Conservation (phyloP, 768 basidiomycete species). For the Chlorophyllum brunneum region DNA sequence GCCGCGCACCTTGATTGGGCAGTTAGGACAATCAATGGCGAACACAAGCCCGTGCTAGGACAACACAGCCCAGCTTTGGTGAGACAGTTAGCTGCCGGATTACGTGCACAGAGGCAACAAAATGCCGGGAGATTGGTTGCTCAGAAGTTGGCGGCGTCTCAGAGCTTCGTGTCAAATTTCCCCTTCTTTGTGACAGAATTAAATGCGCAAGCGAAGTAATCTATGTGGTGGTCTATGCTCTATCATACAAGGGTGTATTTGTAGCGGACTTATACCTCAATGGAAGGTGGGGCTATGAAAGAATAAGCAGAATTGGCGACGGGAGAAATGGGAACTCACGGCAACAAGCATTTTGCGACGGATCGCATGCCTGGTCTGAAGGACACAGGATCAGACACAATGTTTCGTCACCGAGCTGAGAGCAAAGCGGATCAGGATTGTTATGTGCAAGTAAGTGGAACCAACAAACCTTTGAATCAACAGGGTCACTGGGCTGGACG, state of each 20-base stretch:
- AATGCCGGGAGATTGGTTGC: slow-evolving; percentile 49
- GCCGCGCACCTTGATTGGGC: slow-evolving; percentile 73
- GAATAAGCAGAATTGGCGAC: not conserved
- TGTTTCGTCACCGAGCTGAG: slow-evolving; percentile 49
- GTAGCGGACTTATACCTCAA: slow-evolving; percentile 35
- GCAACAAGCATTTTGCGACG: slow-evolving; percentile 72
- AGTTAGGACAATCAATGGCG: slow-evolving; percentile 47
- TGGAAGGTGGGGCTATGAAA: slow-evolving; percentile 40
- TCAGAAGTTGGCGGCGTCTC: slow-evolving; percentile 57
- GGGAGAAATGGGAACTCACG: slow-evolving; percentile 46
- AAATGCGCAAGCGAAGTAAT: slow-evolving; percentile 19
- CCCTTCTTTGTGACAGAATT: slow-evolving; percentile 55
- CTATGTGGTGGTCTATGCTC: slow-evolving; percentile 4
- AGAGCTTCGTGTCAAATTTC: slow-evolving; percentile 70
- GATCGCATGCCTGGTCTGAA: slow-evolving; percentile 61
- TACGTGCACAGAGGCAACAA: slow-evolving; percentile 48
- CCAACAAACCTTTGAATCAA: slow-evolving; percentile 22
- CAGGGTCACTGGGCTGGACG: slow-evolving; percentile 33
- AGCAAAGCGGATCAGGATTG: not conserved
- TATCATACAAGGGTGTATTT: slow-evolving; percentile 5
- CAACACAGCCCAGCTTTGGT: slow-evolving; percentile 64
- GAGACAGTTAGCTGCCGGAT: slow-evolving; percentile 57
- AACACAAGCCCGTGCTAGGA: slow-evolving; percentile 50
- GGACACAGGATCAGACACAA: slow-evolving; percentile 75
- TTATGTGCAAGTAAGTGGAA: not conserved